Conservation (phyloP, 345 rosid species). For the Bruguiera gymnorhiza region DNA sequence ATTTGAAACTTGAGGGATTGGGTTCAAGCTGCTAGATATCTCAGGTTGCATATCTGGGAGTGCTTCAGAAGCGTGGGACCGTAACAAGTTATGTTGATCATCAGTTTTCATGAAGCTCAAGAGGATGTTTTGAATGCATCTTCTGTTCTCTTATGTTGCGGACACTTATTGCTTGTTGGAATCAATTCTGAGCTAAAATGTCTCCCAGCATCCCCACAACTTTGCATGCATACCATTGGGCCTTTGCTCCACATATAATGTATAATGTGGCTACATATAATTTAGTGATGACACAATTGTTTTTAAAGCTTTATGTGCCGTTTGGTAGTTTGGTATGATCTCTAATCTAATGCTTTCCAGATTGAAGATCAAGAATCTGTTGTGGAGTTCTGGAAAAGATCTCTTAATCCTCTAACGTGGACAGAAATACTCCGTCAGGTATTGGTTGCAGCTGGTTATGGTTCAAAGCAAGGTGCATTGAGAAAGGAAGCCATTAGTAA, state of each 20-base stretch:
- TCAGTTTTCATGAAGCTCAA: not conserved
- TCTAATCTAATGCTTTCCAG: constrained; percentile 36
- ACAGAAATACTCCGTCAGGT: constrained; percentile 77
- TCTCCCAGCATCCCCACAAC: no score
- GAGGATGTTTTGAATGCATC: not conserved
- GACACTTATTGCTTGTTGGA: not conserved
- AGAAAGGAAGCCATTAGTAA: constrained; percentile 58
- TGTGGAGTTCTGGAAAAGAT: constrained; percentile 73
- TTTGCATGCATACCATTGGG: no score
- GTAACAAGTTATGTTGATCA: not conserved
- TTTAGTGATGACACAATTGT: no score
- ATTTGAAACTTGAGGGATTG: not conserved
- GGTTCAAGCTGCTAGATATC: not conserved
- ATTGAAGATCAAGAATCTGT: constrained; percentile 64
- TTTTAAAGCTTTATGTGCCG: not conserved
- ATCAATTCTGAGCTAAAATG: not conserved
- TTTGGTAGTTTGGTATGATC: constrained; percentile 3
- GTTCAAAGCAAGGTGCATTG: constrained; percentile 51
- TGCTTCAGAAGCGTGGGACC: not conserved
- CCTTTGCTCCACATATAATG: no score
- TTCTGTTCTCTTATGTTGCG: not conserved
- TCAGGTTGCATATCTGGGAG: not conserved
- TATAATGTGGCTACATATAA: no score
- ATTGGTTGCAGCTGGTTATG: constrained; percentile 88
- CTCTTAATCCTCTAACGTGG: constrained; percentile 94